Conservation (phyloP, 2,329 filamentous ascomycete genomes). For the Biscogniauxia sp. region DNA sequence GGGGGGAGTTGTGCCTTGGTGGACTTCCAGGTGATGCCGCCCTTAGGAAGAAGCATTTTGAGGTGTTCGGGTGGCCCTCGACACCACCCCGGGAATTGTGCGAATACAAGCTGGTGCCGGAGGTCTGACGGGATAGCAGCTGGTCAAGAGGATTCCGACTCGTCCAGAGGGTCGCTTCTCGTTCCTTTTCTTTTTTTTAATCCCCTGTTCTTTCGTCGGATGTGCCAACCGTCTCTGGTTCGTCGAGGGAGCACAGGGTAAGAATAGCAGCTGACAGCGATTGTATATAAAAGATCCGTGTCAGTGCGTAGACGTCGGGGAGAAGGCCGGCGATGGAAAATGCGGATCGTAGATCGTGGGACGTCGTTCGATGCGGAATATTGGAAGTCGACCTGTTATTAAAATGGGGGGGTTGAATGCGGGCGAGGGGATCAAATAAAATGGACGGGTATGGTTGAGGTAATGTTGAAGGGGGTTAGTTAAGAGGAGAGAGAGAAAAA, state of each 20-base stretch:
- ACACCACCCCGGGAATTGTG: constrained; percentile 37
- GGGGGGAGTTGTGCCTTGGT: constrained; percentile 77
- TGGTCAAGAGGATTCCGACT: neutral
- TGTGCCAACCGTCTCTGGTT: neutral
- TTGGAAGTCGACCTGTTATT: neutral
- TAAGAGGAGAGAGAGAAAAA: neutral
- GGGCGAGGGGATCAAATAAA: neutral
- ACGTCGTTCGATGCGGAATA: neutral
- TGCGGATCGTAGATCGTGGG: neutral
- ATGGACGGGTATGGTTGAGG: neutral
- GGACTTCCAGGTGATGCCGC: constrained; percentile 89
- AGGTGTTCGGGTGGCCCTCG: constrained; percentile 39
- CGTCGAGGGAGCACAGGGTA: neutral
- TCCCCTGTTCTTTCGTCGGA: neutral
- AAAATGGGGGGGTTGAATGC: neutral
- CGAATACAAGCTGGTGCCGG: constrained; percentile 15
- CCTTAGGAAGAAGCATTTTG: constrained; percentile 86
- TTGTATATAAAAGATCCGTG: neutral
- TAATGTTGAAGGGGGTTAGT: neutral
- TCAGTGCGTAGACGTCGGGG: neutral
- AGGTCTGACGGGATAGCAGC: neutral
- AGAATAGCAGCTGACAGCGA: neutral
- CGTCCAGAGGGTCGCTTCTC: neutral
- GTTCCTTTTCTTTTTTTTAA: too few relatives aligned
- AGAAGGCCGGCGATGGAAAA: neutral